phyloP scores from a whole-genome alignment of 768 basidiomycete genomes.

The Daedalea quercina region DNA sequence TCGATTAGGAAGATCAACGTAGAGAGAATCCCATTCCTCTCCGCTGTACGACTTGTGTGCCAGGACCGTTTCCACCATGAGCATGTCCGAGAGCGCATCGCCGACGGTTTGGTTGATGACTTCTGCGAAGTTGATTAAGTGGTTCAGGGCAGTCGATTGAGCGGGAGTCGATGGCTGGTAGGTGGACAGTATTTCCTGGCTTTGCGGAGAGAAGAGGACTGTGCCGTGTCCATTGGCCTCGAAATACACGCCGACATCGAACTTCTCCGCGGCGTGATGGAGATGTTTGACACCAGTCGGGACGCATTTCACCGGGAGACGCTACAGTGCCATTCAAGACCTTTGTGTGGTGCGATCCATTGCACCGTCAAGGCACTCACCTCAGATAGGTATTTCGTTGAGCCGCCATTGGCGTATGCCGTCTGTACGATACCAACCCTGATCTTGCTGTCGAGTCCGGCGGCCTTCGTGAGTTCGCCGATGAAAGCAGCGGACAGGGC shows the following conservation, averaged over 20 bases:
- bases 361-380: conserved; percentile 33
- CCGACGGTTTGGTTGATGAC: conserved; percentile 98
- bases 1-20: conserved; percentile 90
- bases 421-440: conserved; percentile 96
- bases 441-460: conserved; percentile 71
- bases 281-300: conserved; percentile 97
- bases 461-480: conserved; percentile 78
- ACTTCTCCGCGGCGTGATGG: conserved; percentile 94
- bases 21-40: conserved; percentile 87
- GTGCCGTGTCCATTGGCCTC: conserved; percentile 99
- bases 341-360: background rate
- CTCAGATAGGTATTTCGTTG: conserved; percentile 85
- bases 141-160: conserved; percentile 71
- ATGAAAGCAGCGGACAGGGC: conserved; percentile 90
- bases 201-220: conserved; percentile 81
- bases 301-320: conserved; percentile 91
- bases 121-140: conserved; percentile 70
- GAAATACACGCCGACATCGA: conserved; percentile 96
- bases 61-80: conserved; percentile 90
- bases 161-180: conserved; percentile 77
- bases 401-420: conserved; percentile 96
- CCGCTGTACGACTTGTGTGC: conserved; percentile 82
- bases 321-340: conserved; percentile 34
- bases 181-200: conserved; percentile 51
- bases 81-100: conserved; percentile 92